Base-by-base conservation (phyloP, 1,139 yeast species). In the Yamadazyma diospyri region DNA sequence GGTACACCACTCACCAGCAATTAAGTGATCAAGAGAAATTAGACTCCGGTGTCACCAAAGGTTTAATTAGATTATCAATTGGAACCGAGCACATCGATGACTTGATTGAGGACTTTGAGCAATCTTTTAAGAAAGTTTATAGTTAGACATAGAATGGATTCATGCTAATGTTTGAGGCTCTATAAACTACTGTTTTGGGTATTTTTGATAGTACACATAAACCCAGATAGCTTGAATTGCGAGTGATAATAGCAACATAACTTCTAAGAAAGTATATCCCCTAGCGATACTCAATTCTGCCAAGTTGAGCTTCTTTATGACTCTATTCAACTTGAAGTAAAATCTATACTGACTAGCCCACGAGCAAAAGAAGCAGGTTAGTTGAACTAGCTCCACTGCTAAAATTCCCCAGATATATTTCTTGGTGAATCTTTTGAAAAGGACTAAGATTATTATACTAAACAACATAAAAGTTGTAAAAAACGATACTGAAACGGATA, bases 1-100 rank as follows among this genome's bases (percentile, higher is more conserved):
- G 81, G 70, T 87, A 76, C 64, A 92, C 97, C 33, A 92, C 97
- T 16, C 98, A 92, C 61, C 87, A 87, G 57, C 97, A 92, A 68
- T 75, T 92, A 55, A 59, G 68, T 27, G 88, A 85, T 25, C 83
- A 80, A 44, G 97, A 88, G 64, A 87, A 84, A 66, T 38, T 63
- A 32, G 77, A 81, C 11, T 72, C 94, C 33, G 97, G 97, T 61
- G 97, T 89, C 38, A 74, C 89, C 36, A 78, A 81, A 51, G 96
- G 87, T 45, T 73, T 87, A 55, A 79, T 92, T 50, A 81, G 98
- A 68, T 80, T 88, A 32, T 78, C 95, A 30, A 82, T 85, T 29
- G 97, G 97, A 54, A 82, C 86, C 33, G 97, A 88, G 65, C 81
- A 75, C 56, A 81, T 87, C 50, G 95, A 87, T 50, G 97, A 88